Conservation (phyloP, 441 rosid genomes). For the Gossypium lobatum region DNA sequence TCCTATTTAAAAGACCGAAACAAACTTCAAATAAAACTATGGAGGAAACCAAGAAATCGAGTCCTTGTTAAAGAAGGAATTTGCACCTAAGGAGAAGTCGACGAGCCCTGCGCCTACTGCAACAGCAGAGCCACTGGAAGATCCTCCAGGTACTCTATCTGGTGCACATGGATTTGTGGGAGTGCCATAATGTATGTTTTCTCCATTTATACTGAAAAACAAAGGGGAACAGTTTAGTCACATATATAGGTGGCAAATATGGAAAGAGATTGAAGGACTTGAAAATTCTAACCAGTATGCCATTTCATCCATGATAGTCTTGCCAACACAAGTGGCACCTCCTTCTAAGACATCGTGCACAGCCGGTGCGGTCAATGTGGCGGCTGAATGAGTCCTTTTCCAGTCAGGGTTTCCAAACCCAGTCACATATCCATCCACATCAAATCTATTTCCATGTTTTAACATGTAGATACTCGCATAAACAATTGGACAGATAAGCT, state of each 20-base stretch:
- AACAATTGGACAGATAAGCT: too few species aligned
- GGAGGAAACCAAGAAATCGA: background rate
- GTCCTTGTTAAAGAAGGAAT: background rate
- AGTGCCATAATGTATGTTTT: slow-evolving; percentile 84
- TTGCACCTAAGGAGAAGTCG: slow-evolving; percentile 79
- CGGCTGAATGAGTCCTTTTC: slow-evolving; percentile 74
- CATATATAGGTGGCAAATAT: background rate
- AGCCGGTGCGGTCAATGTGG: slow-evolving; percentile 63
- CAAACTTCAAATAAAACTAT: background rate
- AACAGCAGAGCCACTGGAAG: slow-evolving; percentile 97
- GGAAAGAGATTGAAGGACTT: slow-evolving; percentile 3
- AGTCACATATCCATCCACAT: slow-evolving; percentile 72
- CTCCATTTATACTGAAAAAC: slow-evolving; percentile 68
- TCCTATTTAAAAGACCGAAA: slow-evolving; percentile 34
- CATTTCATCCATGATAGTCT: slow-evolving; percentile 90
- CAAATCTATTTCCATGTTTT: slow-evolving; percentile 48
- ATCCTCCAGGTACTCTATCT: slow-evolving; percentile 84
- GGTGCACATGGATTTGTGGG: slow-evolving; percentile 83
- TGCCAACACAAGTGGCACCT: slow-evolving; percentile 74
- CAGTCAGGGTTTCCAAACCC: slow-evolving; percentile 97
- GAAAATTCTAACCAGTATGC: slow-evolving; percentile 60
- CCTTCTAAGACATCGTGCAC: slow-evolving; percentile 54
- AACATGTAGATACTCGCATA: background rate
- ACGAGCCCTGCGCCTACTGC: slow-evolving; percentile 78
- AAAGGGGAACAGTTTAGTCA: slow-evolving; percentile 2